These are phyloP conservation scores for apple (Malus domestica) DNA, from an alignment of 306 rosid genomes.

Conservation along the genomic window ASM211411v1 NC_041798.1:20091501-20092000, in stretches of 20 bases:
- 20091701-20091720: conserved; percentile 31
- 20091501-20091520: background rate
- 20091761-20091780: conserved; percentile 54
- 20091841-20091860: conserved; percentile 61
- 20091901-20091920: conserved; percentile 50
- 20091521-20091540: background rate
- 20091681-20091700: conserved; percentile 12
- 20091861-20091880: conserved; percentile 29
- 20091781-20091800: conserved; percentile 69
- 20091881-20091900: conserved; percentile 48
- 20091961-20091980: conserved; percentile 26
- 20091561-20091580: conserved; percentile 8
- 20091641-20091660: conserved; percentile 53
- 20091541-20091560: background rate
- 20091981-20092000: conserved; percentile 35
- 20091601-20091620: conserved; percentile 32
- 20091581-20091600: conserved; percentile 49
- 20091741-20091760: conserved; percentile 68
- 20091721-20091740: conserved; percentile 61
- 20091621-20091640: conserved; percentile 39
- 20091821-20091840: conserved; percentile 67
- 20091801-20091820: conserved; percentile 53
- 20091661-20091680: conserved; percentile 29
- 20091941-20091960: conserved; percentile 8
- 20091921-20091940: conserved; percentile 1